Evolutionary conservation across 2,329 filamentous ascomycete species (phyloP).

Genomic region (Lachnellula suecica): DNA sequence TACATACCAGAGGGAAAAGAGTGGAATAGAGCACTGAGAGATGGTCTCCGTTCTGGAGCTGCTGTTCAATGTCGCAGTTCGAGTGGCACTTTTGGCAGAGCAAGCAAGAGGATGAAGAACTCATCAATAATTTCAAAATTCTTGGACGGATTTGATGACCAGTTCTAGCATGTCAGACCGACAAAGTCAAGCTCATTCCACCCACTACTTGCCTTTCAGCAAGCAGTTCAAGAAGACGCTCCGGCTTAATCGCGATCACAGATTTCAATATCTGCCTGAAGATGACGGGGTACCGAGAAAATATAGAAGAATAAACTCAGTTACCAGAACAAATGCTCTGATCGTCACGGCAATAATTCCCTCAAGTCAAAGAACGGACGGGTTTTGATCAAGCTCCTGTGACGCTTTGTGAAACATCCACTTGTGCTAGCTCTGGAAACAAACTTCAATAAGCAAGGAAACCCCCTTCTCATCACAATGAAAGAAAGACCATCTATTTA

Average conservation of each 20-base stretch:
- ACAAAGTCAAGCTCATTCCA: slow-evolving; percentile 96
- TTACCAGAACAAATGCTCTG: slow-evolving; percentile 47
- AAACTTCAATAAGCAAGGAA: slow-evolving; percentile 2
- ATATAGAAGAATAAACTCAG: slow-evolving; percentile 63
- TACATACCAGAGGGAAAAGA: neutral
- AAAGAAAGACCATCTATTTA: slow-evolving; percentile 10
- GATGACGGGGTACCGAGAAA: slow-evolving; percentile 78
- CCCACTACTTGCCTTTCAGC: slow-evolving; percentile 77
- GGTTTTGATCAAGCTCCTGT: neutral
- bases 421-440: neutral
- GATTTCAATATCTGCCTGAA: slow-evolving; percentile 67
- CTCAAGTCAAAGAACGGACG: neutral
- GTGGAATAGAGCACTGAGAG: neutral
- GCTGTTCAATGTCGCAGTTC: neutral
- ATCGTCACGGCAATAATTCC: slow-evolving; percentile 32
- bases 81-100: neutral
- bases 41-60: neutral
- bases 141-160: no score
- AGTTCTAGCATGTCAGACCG: slow-evolving; percentile 32
- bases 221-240: slow-evolving; percentile 83
- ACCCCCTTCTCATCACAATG: neutral
- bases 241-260: slow-evolving; percentile 97
- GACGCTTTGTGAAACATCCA: slow-evolving; percentile 8
- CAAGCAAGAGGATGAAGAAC: neutral
- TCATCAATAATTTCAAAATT: neutral